Evolutionary conservation across 345 rosid species (phyloP).

Genomic region (Mallotus nudiflorus): DNA sequence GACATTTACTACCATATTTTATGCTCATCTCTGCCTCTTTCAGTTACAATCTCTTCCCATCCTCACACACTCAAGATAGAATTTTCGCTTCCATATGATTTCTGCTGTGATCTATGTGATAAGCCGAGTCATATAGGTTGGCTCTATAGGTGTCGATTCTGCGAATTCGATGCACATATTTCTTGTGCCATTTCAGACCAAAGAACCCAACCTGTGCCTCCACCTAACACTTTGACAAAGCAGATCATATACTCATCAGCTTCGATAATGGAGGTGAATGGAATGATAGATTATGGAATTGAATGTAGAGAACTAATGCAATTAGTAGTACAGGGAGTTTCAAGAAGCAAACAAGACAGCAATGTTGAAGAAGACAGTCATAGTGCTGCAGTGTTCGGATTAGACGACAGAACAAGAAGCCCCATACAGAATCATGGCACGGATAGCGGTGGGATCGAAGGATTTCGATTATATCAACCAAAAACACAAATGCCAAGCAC

Average conservation of each 20-base stretch:
- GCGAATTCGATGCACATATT: conserved; percentile 55
- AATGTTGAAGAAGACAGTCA: background rate
- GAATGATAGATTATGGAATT: conserved; percentile 15
- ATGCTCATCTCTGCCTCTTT: conserved; percentile 47
- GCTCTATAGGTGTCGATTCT: conserved; percentile 52
- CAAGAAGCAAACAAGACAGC: background rate
- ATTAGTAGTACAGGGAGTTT: conserved; percentile 24
- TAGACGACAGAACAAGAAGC: conserved; percentile 28
- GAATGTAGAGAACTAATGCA: conserved; percentile 38
- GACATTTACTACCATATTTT: conserved; percentile 38
- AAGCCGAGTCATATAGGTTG: conserved; percentile 38
- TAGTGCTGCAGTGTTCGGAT: conserved; percentile 21
- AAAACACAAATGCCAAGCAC: conserved; percentile 3
- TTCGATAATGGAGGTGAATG: conserved; percentile 13
- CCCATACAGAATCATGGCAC: conserved; percentile 6
- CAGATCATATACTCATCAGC: conserved; percentile 17
- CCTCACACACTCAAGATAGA: conserved; percentile 50
- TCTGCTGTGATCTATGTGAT: conserved; percentile 47
- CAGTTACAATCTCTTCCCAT: conserved; percentile 34
- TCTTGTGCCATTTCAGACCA: conserved; percentile 34
- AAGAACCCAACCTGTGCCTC: background rate
- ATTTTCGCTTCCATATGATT: conserved; percentile 45
- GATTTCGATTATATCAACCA: background rate
- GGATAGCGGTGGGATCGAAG: conserved; percentile 1
- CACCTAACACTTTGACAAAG: conserved; percentile 8